phyloP scores from a whole-genome alignment of 192 early-diverging fungal genomes.

The Backusella tarrabulga region DNA sequence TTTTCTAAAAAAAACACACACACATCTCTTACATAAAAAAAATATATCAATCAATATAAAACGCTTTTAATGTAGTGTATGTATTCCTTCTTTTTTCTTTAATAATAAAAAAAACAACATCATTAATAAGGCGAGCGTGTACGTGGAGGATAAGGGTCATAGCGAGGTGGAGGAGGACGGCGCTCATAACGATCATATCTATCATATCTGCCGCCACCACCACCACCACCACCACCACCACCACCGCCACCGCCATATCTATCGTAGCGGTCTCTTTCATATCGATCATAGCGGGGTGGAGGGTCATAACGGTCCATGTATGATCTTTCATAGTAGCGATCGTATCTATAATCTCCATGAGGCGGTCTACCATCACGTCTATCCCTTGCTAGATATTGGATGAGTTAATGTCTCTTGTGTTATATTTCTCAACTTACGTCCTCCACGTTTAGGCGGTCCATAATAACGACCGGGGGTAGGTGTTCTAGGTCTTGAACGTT shows the following conservation, averaged over 20 bases:
- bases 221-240: background rate
- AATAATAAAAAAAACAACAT: too few relatives aligned
- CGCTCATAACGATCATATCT: constrained; percentile 38
- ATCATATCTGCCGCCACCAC: constrained; percentile 22
- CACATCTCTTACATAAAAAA: too few relatives aligned
- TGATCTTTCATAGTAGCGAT: constrained; percentile 39
- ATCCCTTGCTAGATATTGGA: background rate
- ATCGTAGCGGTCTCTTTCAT: constrained; percentile 37
- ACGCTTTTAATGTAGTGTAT: too few relatives aligned
- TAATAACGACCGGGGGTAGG: constrained; percentile 79
- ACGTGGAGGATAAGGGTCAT: constrained; percentile 36
- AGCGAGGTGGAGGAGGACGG: constrained; percentile 37
- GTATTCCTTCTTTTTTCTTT: background rate
- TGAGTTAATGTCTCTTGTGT: background rate
- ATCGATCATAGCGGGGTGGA: constrained; percentile 28
- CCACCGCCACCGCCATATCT: background rate
- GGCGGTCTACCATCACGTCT: constrained; percentile 20
- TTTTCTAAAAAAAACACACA: too few relatives aligned
- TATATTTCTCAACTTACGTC: constrained; percentile 25
- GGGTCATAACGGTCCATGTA: constrained; percentile 24
- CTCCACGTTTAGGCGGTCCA: constrained; percentile 65
- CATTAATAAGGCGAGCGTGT: constrained; percentile 34
- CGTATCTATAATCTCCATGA: constrained; percentile 35
- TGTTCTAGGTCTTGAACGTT: constrained; percentile 61
- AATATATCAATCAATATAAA: too few relatives aligned